Evolutionary conservation across 805 yeast genomes (phyloP), one percentile per base, ranked within the genome.

Genomic region (Candida jianshihensis): DNA sequence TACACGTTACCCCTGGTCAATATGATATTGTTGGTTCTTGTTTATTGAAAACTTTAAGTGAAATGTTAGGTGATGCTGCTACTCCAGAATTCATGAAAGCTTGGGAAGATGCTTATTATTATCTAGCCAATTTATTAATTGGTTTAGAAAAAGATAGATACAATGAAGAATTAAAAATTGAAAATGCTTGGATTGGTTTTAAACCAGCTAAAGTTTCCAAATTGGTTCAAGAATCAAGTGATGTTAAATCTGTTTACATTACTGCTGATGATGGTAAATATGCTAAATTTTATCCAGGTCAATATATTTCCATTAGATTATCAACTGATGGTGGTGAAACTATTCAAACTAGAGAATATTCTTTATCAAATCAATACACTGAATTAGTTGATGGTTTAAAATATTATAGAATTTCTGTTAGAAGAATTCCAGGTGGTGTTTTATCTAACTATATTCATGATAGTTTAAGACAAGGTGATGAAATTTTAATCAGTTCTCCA

Each of bases 31-130:
- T 81, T 22, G 89, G 87, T 20, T 51, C 56, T 21, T 66, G 69
- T 41, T 56, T 82, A n/a, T 51, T 81, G 22, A 59, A 60, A 19
- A 74, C 86, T 12, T 66, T 82, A 56, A 53, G 56, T 28, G 68
- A 69, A 37, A 65, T 75, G 28, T 59, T 81, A 25, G 85, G 84
- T 5, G 61, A 58, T 18, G 68, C 64, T n/a, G 84, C 84, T n/a
- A 74, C 75, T 15, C 67, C 63, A 4, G 75, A 67, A 29, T 72
- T 81, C 36, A 46, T 78, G 31, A 66, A 61, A 19, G 85, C 86
- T 10, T 81, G 87, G 85, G 61, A 66, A 18, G 68, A 61, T 29
- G 88, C 89, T 5, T 81, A 81, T 53, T 71, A 69, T 26, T 73
- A 70, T 39, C 63, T 81, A 42, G 88, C 88, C 6, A 68, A 75